These are phyloP conservation scores for Daldinia vernicosa DNA, from an alignment of 495 filamentous ascomycete species.

Conservation along the genomic window DNA sequence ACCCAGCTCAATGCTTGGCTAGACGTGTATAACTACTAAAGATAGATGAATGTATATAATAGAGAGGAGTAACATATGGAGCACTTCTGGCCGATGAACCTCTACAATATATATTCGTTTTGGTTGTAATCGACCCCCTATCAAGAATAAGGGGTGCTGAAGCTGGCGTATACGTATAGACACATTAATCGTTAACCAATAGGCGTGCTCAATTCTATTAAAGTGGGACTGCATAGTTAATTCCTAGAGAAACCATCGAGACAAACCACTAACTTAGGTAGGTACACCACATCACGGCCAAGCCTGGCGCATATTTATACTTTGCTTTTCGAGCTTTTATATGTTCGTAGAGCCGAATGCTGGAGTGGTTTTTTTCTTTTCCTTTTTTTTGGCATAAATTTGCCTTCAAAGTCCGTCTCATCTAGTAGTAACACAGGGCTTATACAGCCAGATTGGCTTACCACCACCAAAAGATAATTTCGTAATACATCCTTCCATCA, in stretches of 20 bases:
- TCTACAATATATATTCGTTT: not conserved
- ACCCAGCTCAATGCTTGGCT: constrained; percentile 28
- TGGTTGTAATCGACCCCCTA: too few species aligned
- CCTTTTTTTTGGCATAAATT: too few species aligned
- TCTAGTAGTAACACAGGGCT: too few species aligned
- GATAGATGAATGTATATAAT: not conserved
- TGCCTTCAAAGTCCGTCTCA: too few species aligned
- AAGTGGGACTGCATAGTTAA: constrained; percentile 6
- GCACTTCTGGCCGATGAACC: not conserved
- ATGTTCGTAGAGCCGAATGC: too few species aligned
- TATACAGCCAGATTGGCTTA: too few species aligned
- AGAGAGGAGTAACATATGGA: not conserved
- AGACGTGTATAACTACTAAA: constrained; percentile 5
- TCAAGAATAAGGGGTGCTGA: not conserved
- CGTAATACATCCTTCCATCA: not conserved
- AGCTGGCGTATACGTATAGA: not conserved
- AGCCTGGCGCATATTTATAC: not conserved
- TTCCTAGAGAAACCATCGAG: not conserved
- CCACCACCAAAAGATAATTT: too few species aligned
- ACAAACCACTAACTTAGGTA: not conserved
- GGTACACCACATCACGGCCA: too few species aligned
- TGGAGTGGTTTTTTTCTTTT: too few species aligned
- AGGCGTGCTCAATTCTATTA: not conserved
- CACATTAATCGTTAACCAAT: constrained; percentile 8
- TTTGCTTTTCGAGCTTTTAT: too few species aligned